Evolutionary conservation across 169 alveolate genomes (phyloP).

Genomic region (Toxoplasma gondii): DNA sequence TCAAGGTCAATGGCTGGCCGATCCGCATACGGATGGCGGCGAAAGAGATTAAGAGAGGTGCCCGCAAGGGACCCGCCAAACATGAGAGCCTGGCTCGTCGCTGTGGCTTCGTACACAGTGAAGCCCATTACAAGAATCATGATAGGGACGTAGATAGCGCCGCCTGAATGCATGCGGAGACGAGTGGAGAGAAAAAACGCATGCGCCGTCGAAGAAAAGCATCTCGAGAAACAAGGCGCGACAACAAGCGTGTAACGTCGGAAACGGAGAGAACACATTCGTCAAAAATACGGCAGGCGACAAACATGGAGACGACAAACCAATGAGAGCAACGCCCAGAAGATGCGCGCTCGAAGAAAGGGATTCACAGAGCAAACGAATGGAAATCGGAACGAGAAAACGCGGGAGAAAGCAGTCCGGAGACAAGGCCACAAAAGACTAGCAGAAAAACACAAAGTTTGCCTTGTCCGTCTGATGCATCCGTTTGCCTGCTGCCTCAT

Average conservation of each 20-base stretch:
- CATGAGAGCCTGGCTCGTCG: slow-evolving; percentile 61
- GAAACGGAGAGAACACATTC: not conserved
- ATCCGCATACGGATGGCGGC: slow-evolving; percentile 55
- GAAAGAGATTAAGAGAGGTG: slow-evolving; percentile 35
- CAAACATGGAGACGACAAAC: too few relatives aligned
- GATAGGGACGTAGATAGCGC: slow-evolving; percentile 63
- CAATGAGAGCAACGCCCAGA: too few relatives aligned
- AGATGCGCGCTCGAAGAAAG: too few relatives aligned
- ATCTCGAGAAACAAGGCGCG: not conserved
- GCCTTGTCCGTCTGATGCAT: too few relatives aligned
- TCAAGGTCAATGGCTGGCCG: slow-evolving; percentile 65
- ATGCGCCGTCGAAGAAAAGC: not conserved
- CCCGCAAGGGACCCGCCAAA: slow-evolving; percentile 67
- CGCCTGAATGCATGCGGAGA: slow-evolving; percentile 48
- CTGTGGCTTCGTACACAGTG: slow-evolving; percentile 66
- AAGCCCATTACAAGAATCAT: slow-evolving; percentile 60
- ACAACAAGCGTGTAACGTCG: not conserved
- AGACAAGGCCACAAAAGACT: too few relatives aligned
- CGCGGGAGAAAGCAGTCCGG: not conserved
- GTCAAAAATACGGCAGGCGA: not conserved
- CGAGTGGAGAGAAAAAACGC: not conserved
- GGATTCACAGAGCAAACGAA: too few relatives aligned
- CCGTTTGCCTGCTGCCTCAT: too few relatives aligned
- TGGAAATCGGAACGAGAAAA: not conserved
- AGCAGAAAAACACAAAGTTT: too few relatives aligned